Evolutionary conservation across 768 basidiomycete species (phyloP), one percentile per base, ranked within the genome.

Genomic region (Megacollybia marginata): DNA sequence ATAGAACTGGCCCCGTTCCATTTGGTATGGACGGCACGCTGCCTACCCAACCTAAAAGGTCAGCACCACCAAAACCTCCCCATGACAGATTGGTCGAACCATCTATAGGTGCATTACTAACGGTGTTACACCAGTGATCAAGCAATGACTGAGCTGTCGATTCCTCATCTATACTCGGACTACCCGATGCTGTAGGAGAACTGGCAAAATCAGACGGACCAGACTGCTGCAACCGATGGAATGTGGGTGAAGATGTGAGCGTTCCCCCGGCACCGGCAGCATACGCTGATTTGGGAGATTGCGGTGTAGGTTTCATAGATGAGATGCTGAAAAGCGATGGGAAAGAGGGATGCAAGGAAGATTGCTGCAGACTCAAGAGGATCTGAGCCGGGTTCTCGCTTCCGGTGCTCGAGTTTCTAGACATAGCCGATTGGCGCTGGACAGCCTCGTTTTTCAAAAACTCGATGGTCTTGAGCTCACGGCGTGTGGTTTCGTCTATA

Each of bases 111-210:
- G 81, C 75, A 51, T 82, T 85, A 59, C 79, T 85, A 55, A 89
- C 78, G n/a, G 83, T 81, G 53, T 83, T 84, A 59, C 81, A 86
- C 89, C 90, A 92, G 53, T 90, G 85, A 62, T 92, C 88, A 44
- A 92, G 69, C 49, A 92, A 62, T 10, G 78, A 78, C 59, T 92
- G 89, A 4, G 88, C 88, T 7, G 83, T 71, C 20, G 77, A 80
- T 59, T 89, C 83, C 9, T 86, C 88, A 44, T 90, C 89, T 42
- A 75, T 82, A 50, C 69, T 73, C 1, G 85, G 88, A 59, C 86
- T 88, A n/a, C 77, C 78, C 19, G 83, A 77, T 15, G 76, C 80
- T 1, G 79, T 78, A 35, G 82, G 80, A 13, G 85, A 84, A 49
- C 68, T 67, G 2, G 70, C 69, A 54, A 78, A 67, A 32, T 83